Evolutionary conservation across 2,329 filamentous ascomycete genomes (phyloP), one percentile per base, ranked within the genome.

Genomic region (Teratosphaeria viscida): DNA sequence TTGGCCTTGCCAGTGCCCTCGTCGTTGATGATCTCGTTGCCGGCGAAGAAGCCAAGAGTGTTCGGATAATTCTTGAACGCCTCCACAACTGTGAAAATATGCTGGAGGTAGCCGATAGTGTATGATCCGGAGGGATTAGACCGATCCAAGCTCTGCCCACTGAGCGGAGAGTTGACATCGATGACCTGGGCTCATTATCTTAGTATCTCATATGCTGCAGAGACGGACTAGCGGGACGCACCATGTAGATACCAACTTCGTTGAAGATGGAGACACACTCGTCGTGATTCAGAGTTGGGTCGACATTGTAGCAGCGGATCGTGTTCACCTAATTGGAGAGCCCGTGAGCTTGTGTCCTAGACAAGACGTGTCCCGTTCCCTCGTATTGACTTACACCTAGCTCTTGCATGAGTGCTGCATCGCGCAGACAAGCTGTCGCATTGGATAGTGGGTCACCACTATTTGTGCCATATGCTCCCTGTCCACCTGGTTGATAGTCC

Each of bases 1-100:
- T 81, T 82, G 56, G 74, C 68, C 63, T 79, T 69, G 34, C 76
- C 75, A 55, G 79, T 82, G 11, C 62, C 59, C 39, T 83, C 70
- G 68, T 86, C 80, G 66, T 86, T 85, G 75, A 87, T 86, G 56
- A 87, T 81, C 71, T 87, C 85, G 68, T 88, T 88, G 39, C 82
- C 85, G 32, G 82, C 78, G 70, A 88, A 86, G 77, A 87, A 87
- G 47, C 79, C 85, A 29, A 87, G 76, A 2, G 81, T 80, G 72
- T 88, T 87, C 59, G 83, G 82, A 72, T 83, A 87, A 66, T 77
- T 73, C 71, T 85, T 86, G 78, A 88, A 87, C 5, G 81, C 82
- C 71, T 88, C 84, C 43, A 88, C 81, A 43, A 87, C 78, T 61
- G 78, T 77, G 67, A 86, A 87, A 64, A 84, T 79, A 64, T 83